phyloP scores from a whole-genome alignment of 345 rosid genomes.

The Lepidium sativum region DNA sequence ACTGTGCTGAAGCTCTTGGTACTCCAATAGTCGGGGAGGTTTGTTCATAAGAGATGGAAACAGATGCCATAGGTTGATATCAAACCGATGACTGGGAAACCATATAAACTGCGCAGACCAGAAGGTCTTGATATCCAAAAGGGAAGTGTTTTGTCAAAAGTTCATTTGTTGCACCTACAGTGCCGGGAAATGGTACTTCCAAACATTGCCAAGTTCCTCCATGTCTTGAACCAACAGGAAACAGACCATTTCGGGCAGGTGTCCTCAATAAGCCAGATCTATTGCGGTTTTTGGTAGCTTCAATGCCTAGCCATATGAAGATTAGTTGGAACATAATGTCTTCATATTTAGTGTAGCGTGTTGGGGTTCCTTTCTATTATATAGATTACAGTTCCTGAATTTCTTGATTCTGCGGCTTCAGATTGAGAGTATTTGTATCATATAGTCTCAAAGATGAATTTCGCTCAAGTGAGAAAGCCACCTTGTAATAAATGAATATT shows the following conservation, averaged over 20 bases:
- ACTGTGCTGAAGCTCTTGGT: conserved; percentile 92
- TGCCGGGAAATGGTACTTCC: conserved; percentile 85
- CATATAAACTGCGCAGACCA: conserved; percentile 76
- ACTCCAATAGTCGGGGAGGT: conserved; percentile 96
- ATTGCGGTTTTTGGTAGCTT: conserved; percentile 64
- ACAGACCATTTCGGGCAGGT: conserved; percentile 10
- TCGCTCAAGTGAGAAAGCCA: not conserved
- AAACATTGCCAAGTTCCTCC: conserved; percentile 59
- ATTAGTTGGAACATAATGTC: conserved; percentile 96
- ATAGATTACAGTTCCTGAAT: not conserved
- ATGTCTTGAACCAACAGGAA: conserved; percentile 27
- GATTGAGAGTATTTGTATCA: not conserved
- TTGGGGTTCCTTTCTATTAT: not conserved
- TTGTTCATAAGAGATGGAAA: conserved; percentile 77
- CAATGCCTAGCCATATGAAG: conserved; percentile 88
- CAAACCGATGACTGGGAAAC: conserved; percentile 59
- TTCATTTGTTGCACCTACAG: conserved; percentile 79
- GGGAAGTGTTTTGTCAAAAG: conserved; percentile 88
- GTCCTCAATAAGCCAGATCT: conserved; percentile 41
- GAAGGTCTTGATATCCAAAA: conserved; percentile 80
- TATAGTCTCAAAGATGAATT: conserved; percentile 2
- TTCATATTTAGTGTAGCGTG: conserved; percentile 61
- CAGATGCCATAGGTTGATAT: conserved; percentile 62
- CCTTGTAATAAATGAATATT: not conserved
- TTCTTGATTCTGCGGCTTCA: not conserved